Base-by-base conservation (phyloP, 768 basidiomycete genomes). In the Termitomyces bulborhizus region DNA sequence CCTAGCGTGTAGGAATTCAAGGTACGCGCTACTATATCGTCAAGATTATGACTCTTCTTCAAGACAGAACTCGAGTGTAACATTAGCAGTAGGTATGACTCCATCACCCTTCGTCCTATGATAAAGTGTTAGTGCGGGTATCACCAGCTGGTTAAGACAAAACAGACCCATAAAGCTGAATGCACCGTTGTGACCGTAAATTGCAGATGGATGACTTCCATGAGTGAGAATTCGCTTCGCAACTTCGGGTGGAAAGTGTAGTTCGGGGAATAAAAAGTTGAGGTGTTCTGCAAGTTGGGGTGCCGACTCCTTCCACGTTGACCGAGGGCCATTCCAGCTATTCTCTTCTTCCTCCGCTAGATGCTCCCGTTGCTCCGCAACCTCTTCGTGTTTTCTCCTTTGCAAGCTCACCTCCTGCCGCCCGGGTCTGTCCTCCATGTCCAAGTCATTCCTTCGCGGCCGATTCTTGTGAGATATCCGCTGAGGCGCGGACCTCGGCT, bases 161-260 rank as follows among this genome's bases (percentile, higher is more conserved):
- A 8, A 70, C 82, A 54, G 61, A 88, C 90, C 91, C 29, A 90
- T 75, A 63, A 93, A 93, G 41, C 79, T 74, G 44, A 88, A 70
- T 9, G 82, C 82, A 45, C 78, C 82, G 62, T 92, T 92, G 66
- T 91, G 88, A 2, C 90, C 88, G 44, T 78, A 63, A 50, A 76
- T 68, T 29, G 88, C 85, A 53, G 80, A 74, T 46, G 75, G 79
- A 69, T 90, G 90, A 69, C 88, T 90, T 6, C 77, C 76, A 65
- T 93, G 91, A 3, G 91, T 93, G 59, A 93, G 72, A 58, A 90
- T 76, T 56, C 90, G 82, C 59, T 76, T 76, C 7, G 88, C 86
- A 45, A 91, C 74, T 59, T 88, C 85, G 4, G 76, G 74, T 12
- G 87, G 82, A 67, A 93, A 93, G 47, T 79, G 71, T 46, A 93